Conservation (phyloP, 2,329 filamentous ascomycete genomes). For the Tolypocladium tundrense region DNA sequence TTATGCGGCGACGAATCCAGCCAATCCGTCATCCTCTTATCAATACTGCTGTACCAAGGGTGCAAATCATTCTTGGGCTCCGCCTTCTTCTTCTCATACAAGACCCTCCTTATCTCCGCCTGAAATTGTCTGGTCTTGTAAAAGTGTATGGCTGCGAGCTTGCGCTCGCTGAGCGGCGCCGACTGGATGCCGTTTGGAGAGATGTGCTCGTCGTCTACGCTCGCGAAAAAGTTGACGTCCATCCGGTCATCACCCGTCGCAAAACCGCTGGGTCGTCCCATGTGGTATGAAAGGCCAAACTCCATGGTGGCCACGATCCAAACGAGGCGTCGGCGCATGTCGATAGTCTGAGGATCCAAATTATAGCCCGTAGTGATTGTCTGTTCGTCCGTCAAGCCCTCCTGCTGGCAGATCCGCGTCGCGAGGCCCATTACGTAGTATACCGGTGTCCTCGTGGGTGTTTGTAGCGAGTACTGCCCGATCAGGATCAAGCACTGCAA, state of each 20-base stretch:
- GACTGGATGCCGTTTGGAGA: constrained; percentile 63
- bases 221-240: constrained; percentile 76
- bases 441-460: constrained; percentile 81
- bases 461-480: constrained; percentile 83
- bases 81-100: constrained; percentile 75
- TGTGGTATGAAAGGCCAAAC: constrained; percentile 73
- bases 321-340: constrained; percentile 79
- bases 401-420: constrained; percentile 76
- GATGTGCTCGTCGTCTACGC: constrained; percentile 75
- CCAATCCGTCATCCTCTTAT: constrained; percentile 71
- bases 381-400: constrained; percentile 80
- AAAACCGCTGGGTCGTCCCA: constrained; percentile 80
- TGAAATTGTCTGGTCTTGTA: constrained; percentile 85
- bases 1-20: constrained; percentile 63
- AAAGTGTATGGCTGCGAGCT: constrained; percentile 84
- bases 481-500: constrained; percentile 83
- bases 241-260: constrained; percentile 73
- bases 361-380: constrained; percentile 60
- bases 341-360: constrained; percentile 64
- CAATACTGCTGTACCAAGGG: constrained; percentile 79
- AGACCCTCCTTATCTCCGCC: constrained; percentile 72
- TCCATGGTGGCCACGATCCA: constrained; percentile 90
- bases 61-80: constrained; percentile 71
- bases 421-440: constrained; percentile 91
- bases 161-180: constrained; percentile 66